Conservation (phyloP, 2,329 filamentous ascomycete genomes). For the Diaporthe citriasiana region DNA sequence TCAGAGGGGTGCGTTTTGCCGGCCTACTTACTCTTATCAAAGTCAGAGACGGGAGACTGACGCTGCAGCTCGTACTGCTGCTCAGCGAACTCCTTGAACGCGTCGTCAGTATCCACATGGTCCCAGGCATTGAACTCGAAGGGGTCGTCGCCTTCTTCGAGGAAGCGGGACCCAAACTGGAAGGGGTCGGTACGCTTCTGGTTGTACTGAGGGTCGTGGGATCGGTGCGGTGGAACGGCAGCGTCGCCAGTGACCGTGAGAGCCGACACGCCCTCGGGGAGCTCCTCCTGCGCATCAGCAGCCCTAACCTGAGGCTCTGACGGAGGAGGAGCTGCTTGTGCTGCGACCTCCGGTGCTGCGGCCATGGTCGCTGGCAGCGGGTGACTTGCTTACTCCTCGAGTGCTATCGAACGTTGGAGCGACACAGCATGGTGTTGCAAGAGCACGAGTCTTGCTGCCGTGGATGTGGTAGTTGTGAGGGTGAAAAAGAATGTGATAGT, state of each 20-base stretch:
- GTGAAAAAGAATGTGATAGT: neutral
- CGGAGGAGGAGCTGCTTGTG: slow-evolving; percentile 38
- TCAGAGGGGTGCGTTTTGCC: neutral
- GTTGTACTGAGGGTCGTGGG: slow-evolving; percentile 79
- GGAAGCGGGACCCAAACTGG: slow-evolving; percentile 90
- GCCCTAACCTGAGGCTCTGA: slow-evolving; percentile 45
- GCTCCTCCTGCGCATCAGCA: slow-evolving; percentile 41
- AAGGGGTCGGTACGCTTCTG: slow-evolving; percentile 93
- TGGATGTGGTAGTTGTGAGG: neutral
- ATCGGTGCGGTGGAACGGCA: slow-evolving; percentile 70
- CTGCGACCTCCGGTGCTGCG: slow-evolving; percentile 37
- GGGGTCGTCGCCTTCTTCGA: slow-evolving; percentile 88
- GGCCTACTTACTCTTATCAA: slow-evolving; percentile 80
- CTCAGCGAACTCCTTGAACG: slow-evolving; percentile 88
- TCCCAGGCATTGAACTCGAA: slow-evolving; percentile 99
- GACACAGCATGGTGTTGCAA: slow-evolving; percentile 38
- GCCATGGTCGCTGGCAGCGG: slow-evolving; percentile 30
- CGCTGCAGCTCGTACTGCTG: slow-evolving; percentile 89
- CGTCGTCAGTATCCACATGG: slow-evolving; percentile 92
- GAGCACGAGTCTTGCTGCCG: slow-evolving; percentile 27
- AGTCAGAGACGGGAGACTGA: slow-evolving; percentile 88
- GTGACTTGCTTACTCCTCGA: slow-evolving; percentile 5
- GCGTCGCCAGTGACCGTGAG: slow-evolving; percentile 25
- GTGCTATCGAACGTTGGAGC: slow-evolving; percentile 20
- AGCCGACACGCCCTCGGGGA: slow-evolving; percentile 36